Evolutionary conservation across 2,329 filamentous ascomycete species (phyloP).

Genomic region (Nannizziopsis barbatae): DNA sequence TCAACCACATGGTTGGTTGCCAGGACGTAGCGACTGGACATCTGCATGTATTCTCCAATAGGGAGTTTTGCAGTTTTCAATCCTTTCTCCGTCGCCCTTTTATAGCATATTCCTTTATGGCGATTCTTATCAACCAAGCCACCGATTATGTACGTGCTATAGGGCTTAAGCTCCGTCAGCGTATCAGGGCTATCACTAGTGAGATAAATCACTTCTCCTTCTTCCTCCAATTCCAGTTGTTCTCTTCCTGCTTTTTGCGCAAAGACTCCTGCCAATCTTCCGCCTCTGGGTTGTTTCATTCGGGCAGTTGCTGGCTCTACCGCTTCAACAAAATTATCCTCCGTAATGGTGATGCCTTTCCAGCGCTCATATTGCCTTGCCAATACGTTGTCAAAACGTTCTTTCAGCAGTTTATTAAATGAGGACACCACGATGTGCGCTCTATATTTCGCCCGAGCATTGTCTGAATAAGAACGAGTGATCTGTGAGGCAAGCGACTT

Average conservation of each 20-base stretch:
- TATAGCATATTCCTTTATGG: constrained; percentile 89
- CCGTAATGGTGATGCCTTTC: constrained; percentile 64
- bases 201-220: constrained; percentile 68
- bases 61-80: constrained; percentile 84
- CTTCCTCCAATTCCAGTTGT: constrained; percentile 23
- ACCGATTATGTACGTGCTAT: constrained; percentile 85
- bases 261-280: constrained; percentile 50
- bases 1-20: constrained; percentile 94
- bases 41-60: constrained; percentile 89
- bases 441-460: constrained; percentile 55
- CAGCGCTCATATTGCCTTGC: constrained; percentile 61
- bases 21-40: constrained; percentile 74
- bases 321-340: constrained; percentile 62
- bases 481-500: constrained; percentile 75
- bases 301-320: constrained; percentile 53
- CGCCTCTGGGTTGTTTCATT: constrained; percentile 51
- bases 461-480: constrained; percentile 81
- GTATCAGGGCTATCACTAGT: constrained; percentile 84
- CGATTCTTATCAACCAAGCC: constrained; percentile 93
- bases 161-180: constrained; percentile 68
- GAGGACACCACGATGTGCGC: constrained; percentile 66
- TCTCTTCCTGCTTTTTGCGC: constrained; percentile 26
- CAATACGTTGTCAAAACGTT: constrained; percentile 69
- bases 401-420: constrained; percentile 61
- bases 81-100: constrained; percentile 59